Conservation (phyloP, 164 flowering plant species). For the Umbellularia californica region DNA sequence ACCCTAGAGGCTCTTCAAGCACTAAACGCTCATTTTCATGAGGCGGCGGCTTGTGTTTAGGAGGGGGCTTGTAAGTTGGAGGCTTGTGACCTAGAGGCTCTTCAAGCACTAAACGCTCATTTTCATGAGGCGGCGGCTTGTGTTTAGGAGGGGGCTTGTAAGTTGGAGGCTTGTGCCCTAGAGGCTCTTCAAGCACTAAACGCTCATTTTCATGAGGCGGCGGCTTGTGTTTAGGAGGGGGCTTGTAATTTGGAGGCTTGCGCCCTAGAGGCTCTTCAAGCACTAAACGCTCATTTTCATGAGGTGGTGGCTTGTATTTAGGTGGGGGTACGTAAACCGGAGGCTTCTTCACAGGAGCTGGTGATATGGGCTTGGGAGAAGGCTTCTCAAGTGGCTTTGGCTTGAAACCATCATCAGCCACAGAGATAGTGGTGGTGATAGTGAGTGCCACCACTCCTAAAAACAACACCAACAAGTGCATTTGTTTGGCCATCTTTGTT, state of each 20-base stretch:
- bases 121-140: not conserved
- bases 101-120: not conserved
- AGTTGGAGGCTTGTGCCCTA: no score
- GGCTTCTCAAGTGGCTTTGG: not conserved
- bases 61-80: not conserved
- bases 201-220: not conserved
- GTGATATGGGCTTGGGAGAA: not conserved
- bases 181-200: no score
- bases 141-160: not conserved
- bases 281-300: not conserved
- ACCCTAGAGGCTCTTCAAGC: not conserved
- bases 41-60: slow-evolving; percentile 5
- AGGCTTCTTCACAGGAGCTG: slow-evolving; percentile 1
- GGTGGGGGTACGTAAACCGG: no score
- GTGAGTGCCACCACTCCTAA: not conserved
- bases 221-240: slow-evolving; percentile 3
- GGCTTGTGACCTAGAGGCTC: not conserved
- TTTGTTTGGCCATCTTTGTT: not conserved
- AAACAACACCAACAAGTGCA: not conserved
- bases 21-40: not conserved
- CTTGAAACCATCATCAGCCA: no score
- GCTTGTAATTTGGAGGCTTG: slow-evolving; percentile 2
- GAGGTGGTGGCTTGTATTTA: not conserved
- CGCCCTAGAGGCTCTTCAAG: not conserved
- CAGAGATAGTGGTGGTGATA: no score